A percentile compares a stretch with the other conserved stretches of the same genome.
Conservation (phyloP, 164 flowering plant species). For the Stephania japonica region DNA sequence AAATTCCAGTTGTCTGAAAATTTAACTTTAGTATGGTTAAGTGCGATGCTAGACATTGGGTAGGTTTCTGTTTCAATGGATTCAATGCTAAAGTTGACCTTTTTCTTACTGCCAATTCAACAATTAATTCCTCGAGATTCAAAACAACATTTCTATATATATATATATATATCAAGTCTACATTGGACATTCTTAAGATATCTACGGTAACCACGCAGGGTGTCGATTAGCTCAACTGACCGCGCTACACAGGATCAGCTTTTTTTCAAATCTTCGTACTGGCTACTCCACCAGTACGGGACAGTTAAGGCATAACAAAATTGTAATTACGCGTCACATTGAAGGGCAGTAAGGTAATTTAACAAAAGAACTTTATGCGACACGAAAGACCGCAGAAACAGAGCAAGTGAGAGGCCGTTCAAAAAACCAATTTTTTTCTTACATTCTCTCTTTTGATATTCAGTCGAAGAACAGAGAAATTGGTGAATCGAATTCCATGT, state of each 20-base stretch:
- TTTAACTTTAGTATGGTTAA: no score
- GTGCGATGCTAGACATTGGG: no score
- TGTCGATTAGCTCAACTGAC: neutral
- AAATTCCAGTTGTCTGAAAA: no score
- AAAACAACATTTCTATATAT: no score
- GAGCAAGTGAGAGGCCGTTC: neutral
- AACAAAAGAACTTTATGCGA: neutral
- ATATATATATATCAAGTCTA: no score
- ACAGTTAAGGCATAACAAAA: neutral
- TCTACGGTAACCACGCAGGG: neutral
- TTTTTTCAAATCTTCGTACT: neutral
- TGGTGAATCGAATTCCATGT: conserved; percentile 3
- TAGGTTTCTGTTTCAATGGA: no score
- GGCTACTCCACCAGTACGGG: neutral
- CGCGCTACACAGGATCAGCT: neutral
- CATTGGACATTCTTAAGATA: neutral
- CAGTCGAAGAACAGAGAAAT: neutral
- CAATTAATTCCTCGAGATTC: no score
- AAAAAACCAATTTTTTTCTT: neutral
- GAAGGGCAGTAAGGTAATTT: neutral
- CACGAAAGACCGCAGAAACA: conserved; percentile 4
- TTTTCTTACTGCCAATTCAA: no score
- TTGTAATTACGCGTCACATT: neutral
- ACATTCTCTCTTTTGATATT: neutral
- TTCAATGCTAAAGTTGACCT: no score